A percentile compares a stretch with the other conserved stretches of the same genome.
These are phyloP conservation scores for Allomyces javanicus DNA, from an alignment of 192 early-diverging fungal genomes.

Conservation along the genomic window DNA sequence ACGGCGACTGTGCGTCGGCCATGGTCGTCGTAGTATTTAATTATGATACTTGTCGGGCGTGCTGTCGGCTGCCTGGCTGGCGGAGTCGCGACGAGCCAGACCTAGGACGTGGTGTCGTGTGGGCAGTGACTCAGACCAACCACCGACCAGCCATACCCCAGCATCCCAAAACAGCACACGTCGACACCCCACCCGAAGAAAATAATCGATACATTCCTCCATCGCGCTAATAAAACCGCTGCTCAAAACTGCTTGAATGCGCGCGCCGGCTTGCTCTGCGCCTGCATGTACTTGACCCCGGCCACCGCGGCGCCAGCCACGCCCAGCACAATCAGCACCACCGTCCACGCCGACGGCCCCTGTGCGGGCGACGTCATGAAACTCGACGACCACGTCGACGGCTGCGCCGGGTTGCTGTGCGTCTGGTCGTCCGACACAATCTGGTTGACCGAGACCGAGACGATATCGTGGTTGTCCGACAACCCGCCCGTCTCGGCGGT, in stretches of 20 bases:
- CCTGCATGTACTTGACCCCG: background rate
- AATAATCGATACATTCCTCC: too few species aligned
- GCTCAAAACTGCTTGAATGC: background rate
- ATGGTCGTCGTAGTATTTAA: too few species aligned
- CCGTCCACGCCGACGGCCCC: background rate
- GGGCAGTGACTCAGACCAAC: too few species aligned
- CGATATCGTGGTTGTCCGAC: conserved; percentile 40
- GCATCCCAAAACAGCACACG: too few species aligned
- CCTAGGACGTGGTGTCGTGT: too few species aligned
- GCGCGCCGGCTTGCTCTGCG: background rate
- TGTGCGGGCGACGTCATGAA: background rate
- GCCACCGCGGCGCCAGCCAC: background rate
- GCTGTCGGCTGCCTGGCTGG: too few species aligned
- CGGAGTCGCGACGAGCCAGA: too few species aligned
- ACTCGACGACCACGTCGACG: background rate
- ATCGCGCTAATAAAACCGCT: too few species aligned
- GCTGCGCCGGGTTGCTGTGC: background rate
- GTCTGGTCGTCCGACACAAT: background rate
- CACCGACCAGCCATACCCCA: too few species aligned
- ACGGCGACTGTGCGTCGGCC: too few species aligned
- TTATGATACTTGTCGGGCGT: too few species aligned
- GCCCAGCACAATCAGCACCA: background rate
- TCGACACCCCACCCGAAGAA: too few species aligned
- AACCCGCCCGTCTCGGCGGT: conserved; percentile 81
- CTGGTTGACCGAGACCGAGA: conserved; percentile 18